These are phyloP conservation scores for Nakaseomyces sp. DNA, from an alignment of 1,139 yeast species.

Conservation along the genomic window DNA sequence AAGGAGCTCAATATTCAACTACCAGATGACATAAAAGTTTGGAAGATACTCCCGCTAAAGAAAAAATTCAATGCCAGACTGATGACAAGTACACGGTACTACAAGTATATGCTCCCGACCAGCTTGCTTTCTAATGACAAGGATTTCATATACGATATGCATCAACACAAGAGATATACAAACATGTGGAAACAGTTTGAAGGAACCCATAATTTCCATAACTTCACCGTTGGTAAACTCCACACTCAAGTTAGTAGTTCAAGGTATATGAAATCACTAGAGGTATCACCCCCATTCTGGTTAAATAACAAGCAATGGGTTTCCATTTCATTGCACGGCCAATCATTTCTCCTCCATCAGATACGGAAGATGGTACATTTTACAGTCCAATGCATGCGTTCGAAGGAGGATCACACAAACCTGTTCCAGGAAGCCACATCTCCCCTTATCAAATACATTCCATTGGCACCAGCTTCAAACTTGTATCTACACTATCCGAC, in stretches of 20 bases:
- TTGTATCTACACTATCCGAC: slow-evolving; percentile 2
- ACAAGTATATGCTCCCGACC: slow-evolving; percentile 5
- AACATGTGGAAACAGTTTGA: slow-evolving; percentile 55
- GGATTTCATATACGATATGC: slow-evolving; percentile 18
- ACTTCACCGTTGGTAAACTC: slow-evolving; percentile 45
- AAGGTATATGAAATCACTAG: background rate
- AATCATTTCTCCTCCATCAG: slow-evolving; percentile 93
- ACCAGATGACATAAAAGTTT: slow-evolving; percentile 72
- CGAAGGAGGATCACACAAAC: background rate
- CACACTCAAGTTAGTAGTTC: background rate
- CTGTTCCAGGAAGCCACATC: background rate
- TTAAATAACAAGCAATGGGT: slow-evolving; percentile 64
- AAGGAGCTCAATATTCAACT: slow-evolving; percentile 55
- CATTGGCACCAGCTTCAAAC: slow-evolving; percentile 5
- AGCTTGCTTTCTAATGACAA: background rate
- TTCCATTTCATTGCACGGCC: slow-evolving; percentile 85
- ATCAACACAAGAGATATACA: slow-evolving; percentile 50
- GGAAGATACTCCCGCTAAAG: slow-evolving; percentile 80
- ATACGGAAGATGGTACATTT: slow-evolving; percentile 90
- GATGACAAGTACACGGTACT: slow-evolving; percentile 5
- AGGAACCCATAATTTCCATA: slow-evolving; percentile 86
- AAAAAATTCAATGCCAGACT: slow-evolving; percentile 29
- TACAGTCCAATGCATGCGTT: background rate
- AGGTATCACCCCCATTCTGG: background rate
- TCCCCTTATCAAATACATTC: background rate